Base-by-base conservation (phyloP, 148 eudicot genomes). In the Spergularia marina region DNA sequence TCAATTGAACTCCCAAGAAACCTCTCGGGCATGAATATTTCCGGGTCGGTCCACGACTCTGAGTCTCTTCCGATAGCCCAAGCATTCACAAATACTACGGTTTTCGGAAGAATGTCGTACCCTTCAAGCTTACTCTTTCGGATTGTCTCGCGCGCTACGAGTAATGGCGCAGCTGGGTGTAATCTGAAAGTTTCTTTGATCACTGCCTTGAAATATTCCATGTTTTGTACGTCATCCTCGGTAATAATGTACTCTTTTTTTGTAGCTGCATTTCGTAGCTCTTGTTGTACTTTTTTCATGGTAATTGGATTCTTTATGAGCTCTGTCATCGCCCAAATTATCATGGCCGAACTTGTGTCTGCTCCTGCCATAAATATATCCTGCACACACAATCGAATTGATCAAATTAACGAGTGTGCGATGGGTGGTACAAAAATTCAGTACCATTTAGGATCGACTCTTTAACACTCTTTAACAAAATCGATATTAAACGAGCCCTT, bases 11-110 rank as follows among this genome's bases (percentile, higher is more conserved):
- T 72, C 1, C 57, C 82, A 49, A 84, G 3, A 66, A 81, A 84
- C 49, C 86, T 78, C 14, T 81, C 86, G 0, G 86, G 86, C 30
- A 47, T 65, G 49, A 81, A 84, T 15, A 63, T 53, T 55, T 78
- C 82, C 0, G 84, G 80, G 23, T 63, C 68, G 4, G 75, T 68
- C 86, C 86, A 84, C 10, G 55, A 40, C 40, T 84, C 69, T 0
- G 83, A 79, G 60, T 84, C 86, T 76, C 83, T 70, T 5, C 81
- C 83, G 6, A 81, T 84, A 1, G 79, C 76, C 82, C 82, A 84
- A 12, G 70, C 77, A 49, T 81, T 80, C 15, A 84, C 72, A 49
- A 63, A 78, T 6, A 84, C 83, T 7, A 75, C 18, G 1, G 82
- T 84, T 30, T 75, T 65, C 1, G 82, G 67, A 34, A 21, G 51